A percentile compares a stretch with the other conserved stretches of the same genome.
phyloP scores from a whole-genome alignment of 2,329 filamentous ascomycete species.

The Alternaria arborescens region DNA sequence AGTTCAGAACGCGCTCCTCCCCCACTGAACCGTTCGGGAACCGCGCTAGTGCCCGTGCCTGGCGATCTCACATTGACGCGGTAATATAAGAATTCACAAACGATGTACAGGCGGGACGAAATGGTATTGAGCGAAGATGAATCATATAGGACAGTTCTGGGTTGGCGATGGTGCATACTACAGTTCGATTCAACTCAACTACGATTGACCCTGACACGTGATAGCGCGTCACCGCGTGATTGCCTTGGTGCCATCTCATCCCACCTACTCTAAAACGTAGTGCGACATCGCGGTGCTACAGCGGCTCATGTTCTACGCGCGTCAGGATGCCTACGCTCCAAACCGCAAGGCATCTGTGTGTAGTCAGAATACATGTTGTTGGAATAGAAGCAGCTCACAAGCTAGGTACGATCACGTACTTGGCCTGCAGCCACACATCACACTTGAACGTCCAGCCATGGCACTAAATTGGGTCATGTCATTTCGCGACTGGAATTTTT shows the following conservation, averaged over 20 bases:
- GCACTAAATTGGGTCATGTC: neutral
- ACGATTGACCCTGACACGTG: constrained; percentile 15
- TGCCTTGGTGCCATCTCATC: neutral
- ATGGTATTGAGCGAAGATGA: neutral
- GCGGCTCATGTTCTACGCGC: no score
- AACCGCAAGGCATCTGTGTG: no score
- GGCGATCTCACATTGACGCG: neutral
- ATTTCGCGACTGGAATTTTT: constrained; percentile 3
- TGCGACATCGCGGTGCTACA: neutral
- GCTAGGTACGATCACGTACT: neutral
- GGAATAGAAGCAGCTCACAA: no score
- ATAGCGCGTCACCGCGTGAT: constrained; percentile 22
- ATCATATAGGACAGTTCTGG: neutral
- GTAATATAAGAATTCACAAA: neutral
- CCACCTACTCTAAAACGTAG: neutral
- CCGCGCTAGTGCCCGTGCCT: constrained; percentile 17
- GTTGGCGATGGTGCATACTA: no score
- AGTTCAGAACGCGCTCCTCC: constrained; percentile 30
- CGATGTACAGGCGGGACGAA: neutral
- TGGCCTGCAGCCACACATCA: neutral
- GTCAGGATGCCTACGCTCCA: no score
- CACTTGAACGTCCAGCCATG: neutral
- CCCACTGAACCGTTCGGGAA: constrained; percentile 23
- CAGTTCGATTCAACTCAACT: neutral
- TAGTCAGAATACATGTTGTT: no score